Conservation (phyloP, 306 rosid genomes). For the Glycine soja region DNA sequence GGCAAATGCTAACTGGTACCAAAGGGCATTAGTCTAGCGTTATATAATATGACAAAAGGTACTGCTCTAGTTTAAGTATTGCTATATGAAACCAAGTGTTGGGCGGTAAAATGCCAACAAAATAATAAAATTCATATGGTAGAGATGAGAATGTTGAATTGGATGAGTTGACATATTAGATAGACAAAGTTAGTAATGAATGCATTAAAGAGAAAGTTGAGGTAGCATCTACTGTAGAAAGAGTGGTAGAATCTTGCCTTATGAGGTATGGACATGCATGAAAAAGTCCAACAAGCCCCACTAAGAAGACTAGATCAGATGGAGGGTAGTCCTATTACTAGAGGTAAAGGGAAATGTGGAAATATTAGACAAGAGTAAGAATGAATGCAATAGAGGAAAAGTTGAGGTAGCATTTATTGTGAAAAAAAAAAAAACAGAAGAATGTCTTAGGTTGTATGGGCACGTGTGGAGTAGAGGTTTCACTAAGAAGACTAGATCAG, state of each 20-base stretch:
- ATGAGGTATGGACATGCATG: neutral
- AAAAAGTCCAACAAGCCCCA: neutral
- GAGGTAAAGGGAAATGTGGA: neutral
- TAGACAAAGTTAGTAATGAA: neutral
- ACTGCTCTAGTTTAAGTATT: neutral
- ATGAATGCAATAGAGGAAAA: neutral
- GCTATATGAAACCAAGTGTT: neutral
- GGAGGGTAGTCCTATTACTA: neutral
- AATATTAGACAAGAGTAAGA: neutral
- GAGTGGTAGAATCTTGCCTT: neutral
- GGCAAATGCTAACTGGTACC: neutral
- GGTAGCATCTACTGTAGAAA: neutral
- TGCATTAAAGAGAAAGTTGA: neutral
- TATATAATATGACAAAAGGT: neutral
- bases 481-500: neutral
- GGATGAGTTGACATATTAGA: neutral
- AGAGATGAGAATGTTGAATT: neutral
- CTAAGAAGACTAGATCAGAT: neutral
- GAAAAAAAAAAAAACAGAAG: neutral
- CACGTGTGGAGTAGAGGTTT: neutral
- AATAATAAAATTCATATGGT: neutral
- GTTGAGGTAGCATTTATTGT: neutral
- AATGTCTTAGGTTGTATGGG: neutral
- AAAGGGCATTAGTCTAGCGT: slow-evolving; percentile 2
- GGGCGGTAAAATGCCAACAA: neutral